Evolutionary conservation across 257 asterid genomes (phyloP).

Genomic region (Nyctanthes arbortristis): DNA sequence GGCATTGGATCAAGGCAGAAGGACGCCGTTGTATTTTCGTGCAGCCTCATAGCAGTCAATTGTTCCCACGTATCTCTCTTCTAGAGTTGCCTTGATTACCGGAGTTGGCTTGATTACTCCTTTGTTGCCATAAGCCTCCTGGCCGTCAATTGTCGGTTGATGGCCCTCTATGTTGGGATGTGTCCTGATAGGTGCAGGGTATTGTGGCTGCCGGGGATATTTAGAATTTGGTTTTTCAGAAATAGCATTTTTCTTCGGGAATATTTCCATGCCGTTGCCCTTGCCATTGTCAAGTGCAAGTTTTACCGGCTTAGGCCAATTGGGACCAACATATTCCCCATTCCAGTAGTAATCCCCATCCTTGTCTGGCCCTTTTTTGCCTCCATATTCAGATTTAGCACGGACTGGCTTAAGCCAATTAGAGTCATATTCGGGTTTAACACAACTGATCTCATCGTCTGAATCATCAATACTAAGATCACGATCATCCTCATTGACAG

Average conservation of each 20-base stretch:
- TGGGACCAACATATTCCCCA: neutral
- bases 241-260: neutral
- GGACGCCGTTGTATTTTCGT: conserved; percentile 33
- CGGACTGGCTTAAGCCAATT: no score
- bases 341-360: neutral
- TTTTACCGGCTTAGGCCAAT: neutral
- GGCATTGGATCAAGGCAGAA: conserved; percentile 16
- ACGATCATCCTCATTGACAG: conserved; percentile 12
- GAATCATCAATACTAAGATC: neutral
- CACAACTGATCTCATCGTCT: conserved; percentile 17
- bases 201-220: neutral
- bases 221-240: no score
- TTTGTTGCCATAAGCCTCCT: conserved; percentile 22
- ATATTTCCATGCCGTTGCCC: conserved; percentile 12
- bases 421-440: conserved; percentile 21
- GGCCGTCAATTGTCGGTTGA: conserved; percentile 19
- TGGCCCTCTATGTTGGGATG: conserved; percentile 13
- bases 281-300: conserved; percentile 14
- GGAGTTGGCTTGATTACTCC: neutral
- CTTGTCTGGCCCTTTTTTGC: neutral
- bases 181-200: neutral
- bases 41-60: conserved; percentile 39
- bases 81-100: no score
- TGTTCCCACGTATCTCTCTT: neutral
- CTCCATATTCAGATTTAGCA: no score